Conservation (phyloP, 495 filamentous ascomycete species). For the Penicillium bovifimosum region DNA sequence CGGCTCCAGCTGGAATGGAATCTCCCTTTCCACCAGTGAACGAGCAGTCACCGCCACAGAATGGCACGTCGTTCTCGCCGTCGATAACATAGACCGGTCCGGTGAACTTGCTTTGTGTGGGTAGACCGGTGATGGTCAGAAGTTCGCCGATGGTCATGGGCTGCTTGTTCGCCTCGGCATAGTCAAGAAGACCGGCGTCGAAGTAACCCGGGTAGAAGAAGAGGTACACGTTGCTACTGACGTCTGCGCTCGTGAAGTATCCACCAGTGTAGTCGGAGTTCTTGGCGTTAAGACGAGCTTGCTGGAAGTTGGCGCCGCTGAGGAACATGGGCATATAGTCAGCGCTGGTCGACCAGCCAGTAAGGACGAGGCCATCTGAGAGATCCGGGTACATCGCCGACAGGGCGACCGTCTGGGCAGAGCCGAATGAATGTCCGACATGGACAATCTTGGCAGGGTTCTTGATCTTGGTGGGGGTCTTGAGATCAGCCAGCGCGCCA, state of each 20-base stretch:
- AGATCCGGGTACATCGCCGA: conserved; percentile 43
- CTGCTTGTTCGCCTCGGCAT: conserved; percentile 41
- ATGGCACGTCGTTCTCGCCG: conserved; percentile 43
- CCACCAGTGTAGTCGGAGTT: conserved; percentile 32
- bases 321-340: conserved; percentile 30
- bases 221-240: conserved; percentile 29
- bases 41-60: conserved; percentile 50
- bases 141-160: conserved; percentile 48
- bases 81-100: conserved; percentile 47
- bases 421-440: conserved; percentile 49
- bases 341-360: conserved; percentile 46
- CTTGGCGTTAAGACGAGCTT: conserved; percentile 38
- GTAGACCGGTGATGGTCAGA: conserved; percentile 32
- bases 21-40: conserved; percentile 26
- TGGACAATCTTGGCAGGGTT: conserved; percentile 48
- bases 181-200: conserved; percentile 38
- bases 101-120: conserved; percentile 28
- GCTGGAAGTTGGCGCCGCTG: conserved; percentile 42
- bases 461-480: conserved; percentile 33
- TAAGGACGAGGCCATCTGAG: conserved; percentile 53
- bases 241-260: conserved; percentile 43
- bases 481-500: conserved; percentile 21
- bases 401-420: conserved; percentile 37
- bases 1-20: conserved; percentile 36
- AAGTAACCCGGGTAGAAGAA: conserved; percentile 46